phyloP scores from a whole-genome alignment of 176 grass and related monocot species.

The Urochloa ruziziensis region DNA sequence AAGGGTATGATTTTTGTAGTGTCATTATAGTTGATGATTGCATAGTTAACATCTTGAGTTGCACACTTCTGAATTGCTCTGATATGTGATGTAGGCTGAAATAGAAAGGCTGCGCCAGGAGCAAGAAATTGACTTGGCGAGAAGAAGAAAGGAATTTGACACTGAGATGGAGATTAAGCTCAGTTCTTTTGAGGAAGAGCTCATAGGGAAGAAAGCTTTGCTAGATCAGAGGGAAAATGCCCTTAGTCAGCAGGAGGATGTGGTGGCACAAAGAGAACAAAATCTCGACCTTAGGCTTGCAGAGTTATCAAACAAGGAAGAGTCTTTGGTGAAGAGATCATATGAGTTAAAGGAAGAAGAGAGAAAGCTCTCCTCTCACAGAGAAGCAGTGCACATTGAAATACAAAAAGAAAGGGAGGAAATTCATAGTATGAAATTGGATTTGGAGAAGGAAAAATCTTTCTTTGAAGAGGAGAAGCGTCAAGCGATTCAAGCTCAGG shows the following conservation, averaged over 20 bases:
- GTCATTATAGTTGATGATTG: slow-evolving; percentile 1
- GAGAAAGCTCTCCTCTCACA: slow-evolving; percentile 34
- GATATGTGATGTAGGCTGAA: slow-evolving; percentile 56
- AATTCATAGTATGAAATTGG: slow-evolving; percentile 52
- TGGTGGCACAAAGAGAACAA: slow-evolving; percentile 41
- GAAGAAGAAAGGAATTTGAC: slow-evolving; percentile 66
- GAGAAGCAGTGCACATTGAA: slow-evolving; percentile 27
- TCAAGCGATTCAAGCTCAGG: slow-evolving; percentile 47
- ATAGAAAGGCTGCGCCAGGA: slow-evolving; percentile 65
- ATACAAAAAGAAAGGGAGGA: slow-evolving; percentile 58
- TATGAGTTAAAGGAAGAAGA: slow-evolving; percentile 56
- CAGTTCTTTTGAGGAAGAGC: slow-evolving; percentile 50
- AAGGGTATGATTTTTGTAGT: slow-evolving; percentile 43
- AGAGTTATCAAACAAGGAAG: slow-evolving; percentile 63
- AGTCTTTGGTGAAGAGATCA: slow-evolving; percentile 43
- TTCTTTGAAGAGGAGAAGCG: slow-evolving; percentile 64
- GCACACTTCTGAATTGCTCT: slow-evolving; percentile 13
- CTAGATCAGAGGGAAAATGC: slow-evolving; percentile 50
- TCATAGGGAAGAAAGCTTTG: slow-evolving; percentile 34
- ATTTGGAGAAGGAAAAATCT: slow-evolving; percentile 69
- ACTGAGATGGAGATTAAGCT: slow-evolving; percentile 55
- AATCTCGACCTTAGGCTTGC: slow-evolving; percentile 34
- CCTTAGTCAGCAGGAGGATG: slow-evolving; percentile 47
- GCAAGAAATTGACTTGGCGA: slow-evolving; percentile 50
- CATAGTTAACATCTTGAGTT: slow-evolving; percentile 7